These are phyloP conservation scores for Umbelopsis vinacea DNA, from an alignment of 192 early-diverging fungal species.

Conservation along the genomic window DNA sequence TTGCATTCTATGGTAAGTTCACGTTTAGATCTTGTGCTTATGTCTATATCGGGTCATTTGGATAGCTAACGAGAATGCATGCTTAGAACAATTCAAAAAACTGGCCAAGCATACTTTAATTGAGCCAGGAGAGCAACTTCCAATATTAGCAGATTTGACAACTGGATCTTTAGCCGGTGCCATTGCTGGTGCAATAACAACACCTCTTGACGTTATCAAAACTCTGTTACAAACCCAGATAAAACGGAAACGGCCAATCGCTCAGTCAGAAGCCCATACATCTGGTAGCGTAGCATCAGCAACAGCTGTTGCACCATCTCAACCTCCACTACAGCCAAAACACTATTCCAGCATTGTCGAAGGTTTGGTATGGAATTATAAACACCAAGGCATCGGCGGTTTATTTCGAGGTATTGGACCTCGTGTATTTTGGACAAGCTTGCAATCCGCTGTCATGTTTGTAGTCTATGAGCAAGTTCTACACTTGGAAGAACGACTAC, in stretches of 20 bases:
- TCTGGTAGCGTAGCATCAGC: conserved; percentile 2
- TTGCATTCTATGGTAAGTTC: conserved; percentile 60
- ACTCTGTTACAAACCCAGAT: conserved; percentile 57
- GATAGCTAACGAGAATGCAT: neutral
- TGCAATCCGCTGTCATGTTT: conserved; percentile 76
- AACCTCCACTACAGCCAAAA: conserved; percentile 31
- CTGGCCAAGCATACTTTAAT: conserved; percentile 44
- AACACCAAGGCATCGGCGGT: conserved; percentile 58
- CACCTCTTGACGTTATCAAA: conserved; percentile 63
- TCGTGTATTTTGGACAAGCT: conserved; percentile 71
- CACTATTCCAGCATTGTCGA: conserved; percentile 61
- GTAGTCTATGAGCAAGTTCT: conserved; percentile 69
- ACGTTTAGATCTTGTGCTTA: neutral
- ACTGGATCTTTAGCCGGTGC: conserved; percentile 60
- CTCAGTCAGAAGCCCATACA: neutral
- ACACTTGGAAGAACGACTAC: conserved; percentile 44
- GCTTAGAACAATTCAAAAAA: conserved; percentile 60
- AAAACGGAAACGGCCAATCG: neutral
- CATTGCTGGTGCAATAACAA: conserved; percentile 62
- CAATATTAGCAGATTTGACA: conserved; percentile 47
- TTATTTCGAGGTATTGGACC: conserved; percentile 78
- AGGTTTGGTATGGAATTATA: conserved; percentile 61
- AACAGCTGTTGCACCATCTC: conserved; percentile 20
- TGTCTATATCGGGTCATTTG: neutral
- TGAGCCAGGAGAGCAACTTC: conserved; percentile 47